Conservation (phyloP, 176 grass and related monocot species). For the Olyra latifolia region DNA sequence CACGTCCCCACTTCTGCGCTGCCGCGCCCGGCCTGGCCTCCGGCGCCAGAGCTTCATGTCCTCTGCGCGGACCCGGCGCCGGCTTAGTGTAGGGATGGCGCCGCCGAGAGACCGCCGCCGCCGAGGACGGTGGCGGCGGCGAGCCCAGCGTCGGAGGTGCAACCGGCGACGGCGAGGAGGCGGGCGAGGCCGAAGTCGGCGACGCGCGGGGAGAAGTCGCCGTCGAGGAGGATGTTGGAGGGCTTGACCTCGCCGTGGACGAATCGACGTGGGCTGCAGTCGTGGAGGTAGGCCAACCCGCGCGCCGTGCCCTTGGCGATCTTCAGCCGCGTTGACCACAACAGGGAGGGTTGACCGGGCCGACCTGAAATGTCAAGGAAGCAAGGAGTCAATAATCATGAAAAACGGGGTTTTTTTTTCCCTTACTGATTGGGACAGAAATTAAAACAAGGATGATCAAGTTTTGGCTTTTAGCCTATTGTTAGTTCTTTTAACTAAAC, state of each 20-base stretch:
- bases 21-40: too few relatives aligned
- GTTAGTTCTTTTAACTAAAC: too few relatives aligned
- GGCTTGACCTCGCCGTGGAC: slow-evolving; percentile 91
- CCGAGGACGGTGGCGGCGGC: background rate
- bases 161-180: slow-evolving; percentile 58
- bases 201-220: slow-evolving; percentile 58
- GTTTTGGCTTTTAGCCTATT: too few relatives aligned
- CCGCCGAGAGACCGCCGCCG: slow-evolving; percentile 32
- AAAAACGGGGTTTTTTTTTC: too few relatives aligned
- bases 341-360: slow-evolving; percentile 33
- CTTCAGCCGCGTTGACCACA: slow-evolving; percentile 63
- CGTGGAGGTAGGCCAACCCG: slow-evolving; percentile 79
- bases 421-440: too few relatives aligned
- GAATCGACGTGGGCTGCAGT: slow-evolving; percentile 65
- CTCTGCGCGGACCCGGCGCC: too few relatives aligned
- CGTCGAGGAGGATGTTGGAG: slow-evolving; percentile 91
- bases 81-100: slow-evolving; percentile 52
- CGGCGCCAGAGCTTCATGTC: too few relatives aligned
- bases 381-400: background rate
- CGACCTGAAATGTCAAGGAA: slow-evolving; percentile 46
- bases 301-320: slow-evolving; percentile 65
- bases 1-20: slow-evolving; percentile 86
- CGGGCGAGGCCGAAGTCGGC: slow-evolving; percentile 80
- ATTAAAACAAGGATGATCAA: too few relatives aligned
- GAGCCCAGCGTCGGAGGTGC: slow-evolving; percentile 20